Base-by-base conservation (phyloP, 225 moss, liverwort and hornwort genomes). In the Bryum argenteum region DNA sequence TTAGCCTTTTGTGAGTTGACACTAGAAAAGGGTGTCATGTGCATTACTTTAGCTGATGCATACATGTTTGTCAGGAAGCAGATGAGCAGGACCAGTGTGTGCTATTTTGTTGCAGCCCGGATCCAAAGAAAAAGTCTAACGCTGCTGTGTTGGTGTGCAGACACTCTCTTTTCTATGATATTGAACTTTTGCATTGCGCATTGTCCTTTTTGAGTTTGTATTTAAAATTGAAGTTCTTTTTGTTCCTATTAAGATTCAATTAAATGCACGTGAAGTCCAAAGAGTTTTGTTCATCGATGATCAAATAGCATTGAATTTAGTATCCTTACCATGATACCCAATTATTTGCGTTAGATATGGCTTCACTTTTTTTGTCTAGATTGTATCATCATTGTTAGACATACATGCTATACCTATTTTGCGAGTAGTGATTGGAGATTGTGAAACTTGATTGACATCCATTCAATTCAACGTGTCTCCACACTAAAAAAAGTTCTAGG, bases 51-150 rank as follows among this genome's bases (percentile, higher is more conserved):
- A 52, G 37, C 62, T 86, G 42, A 78, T 80, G 77, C 72, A 53
- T 72, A 65, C 39, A 65, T 60, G 19, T 66, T 58, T 85, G 86
- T 82, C 91, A 98, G 97, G 92, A 98, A 81, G 92, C 97, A 84
- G 97, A 98, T 82, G 94, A 98, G 56, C 86, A 89, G 67, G 85
- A 89, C 76, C 90, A 90, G 70, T 94, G 92, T 82, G 92, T 98
- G 53, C 85, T 91, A 26, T 94, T 92, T 62, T 92, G 88, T 57
- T 94, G 97, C 79, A 87, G 82, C 61, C 84, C 88, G 44, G 94
- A 98, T 11, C 89, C 85, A 24, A 94, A 92, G 81, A 94, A 86
- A 47, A 98, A 94, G 67, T 86, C 94, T 10, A 94, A 98, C 67
- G 94, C 97, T 57, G 92, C 91, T n/a, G 94, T 98, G 61, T 78